These are phyloP conservation scores for Schizonepeta tenuifolia DNA, from an alignment of 257 asterid species.

Conservation along the genomic window DNA sequence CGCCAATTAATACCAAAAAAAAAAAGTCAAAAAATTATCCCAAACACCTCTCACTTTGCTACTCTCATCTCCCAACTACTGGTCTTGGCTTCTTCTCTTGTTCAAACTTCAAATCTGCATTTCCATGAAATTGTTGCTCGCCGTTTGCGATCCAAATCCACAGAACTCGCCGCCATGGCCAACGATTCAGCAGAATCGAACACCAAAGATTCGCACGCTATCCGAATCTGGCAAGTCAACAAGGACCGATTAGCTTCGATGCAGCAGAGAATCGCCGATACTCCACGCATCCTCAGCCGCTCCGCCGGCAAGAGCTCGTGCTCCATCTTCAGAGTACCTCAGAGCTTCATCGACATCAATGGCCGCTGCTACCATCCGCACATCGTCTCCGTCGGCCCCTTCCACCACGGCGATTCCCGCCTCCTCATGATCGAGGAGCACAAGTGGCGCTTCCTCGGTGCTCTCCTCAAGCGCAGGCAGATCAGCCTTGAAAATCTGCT, in stretches of 20 bases:
- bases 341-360: constrained; percentile 63
- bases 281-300: constrained; percentile 70
- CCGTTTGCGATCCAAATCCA: neutral
- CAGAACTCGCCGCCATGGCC: constrained; percentile 21
- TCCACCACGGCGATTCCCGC: constrained; percentile 68
- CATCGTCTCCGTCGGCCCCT: constrained; percentile 83
- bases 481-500: constrained; percentile 49
- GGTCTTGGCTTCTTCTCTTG: too few relatives aligned
- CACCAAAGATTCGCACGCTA: constrained; percentile 26
- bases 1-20: neutral
- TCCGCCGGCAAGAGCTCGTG: constrained; percentile 77
- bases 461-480: constrained; percentile 49
- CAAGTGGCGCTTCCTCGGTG: constrained; percentile 80
- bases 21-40: too few relatives aligned
- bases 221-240: constrained; percentile 60
- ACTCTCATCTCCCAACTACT: neutral
- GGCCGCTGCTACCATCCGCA: constrained; percentile 69
- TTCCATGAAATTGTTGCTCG: neutral
- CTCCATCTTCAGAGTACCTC: constrained; percentile 83
- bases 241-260: constrained; percentile 49
- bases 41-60: neutral
- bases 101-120: neutral
- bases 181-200: constrained; percentile 25
- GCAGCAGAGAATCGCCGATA: constrained; percentile 57
- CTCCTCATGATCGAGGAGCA: constrained; percentile 83